Base-by-base conservation (phyloP, 2,329 filamentous ascomycete genomes). In the Botrytis deweyae region DNA sequence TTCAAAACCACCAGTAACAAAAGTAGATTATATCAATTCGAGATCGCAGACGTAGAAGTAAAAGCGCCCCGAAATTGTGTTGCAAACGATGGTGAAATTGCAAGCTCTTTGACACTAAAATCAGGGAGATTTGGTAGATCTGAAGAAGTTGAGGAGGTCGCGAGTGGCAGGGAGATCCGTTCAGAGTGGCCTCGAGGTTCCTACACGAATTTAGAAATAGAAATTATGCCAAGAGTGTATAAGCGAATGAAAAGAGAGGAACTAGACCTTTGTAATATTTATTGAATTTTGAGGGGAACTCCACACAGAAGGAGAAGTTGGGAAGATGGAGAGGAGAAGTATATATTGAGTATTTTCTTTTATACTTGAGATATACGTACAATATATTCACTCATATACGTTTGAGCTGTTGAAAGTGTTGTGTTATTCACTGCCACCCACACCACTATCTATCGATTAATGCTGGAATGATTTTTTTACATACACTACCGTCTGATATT, bases 1-100 rank as follows among this genome's bases (percentile, higher is more conserved):
- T 76, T 72, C 77, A 78, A 79, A 81, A 84, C 84, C 84, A 84
- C 83, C 83, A 81, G 74, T 74, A 75, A 72, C 36, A 42, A 75
- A 74, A 69, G 72, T 72, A 76, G 44, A 12, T 52, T 72, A 63
- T 77, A 75, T 79, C 77, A 78, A 80, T 78, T 78, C 76, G 78
- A 77, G 71, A 36, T 42, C 38, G 46, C 70, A 72, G 61, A 67
- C 10, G 44, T 74, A 38, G 68, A 68, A 29, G 49, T 49, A 61
- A 38, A 62, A 49, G 71, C 40, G 64, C 71, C 44, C 64, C 12
- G 29, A 22, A 33, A 29, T 40, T 58, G 46, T 33, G 44, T 42
- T 62, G 25, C 46, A 36, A 72, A 63, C 29, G 25, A 61, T 62
- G 64, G 33, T 74, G 62, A 72, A 46, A 72, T 69, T 52, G 38